These are phyloP conservation scores for Vigna unguiculata DNA, from an alignment of 306 rosid species.

Conservation along the genomic window DNA sequence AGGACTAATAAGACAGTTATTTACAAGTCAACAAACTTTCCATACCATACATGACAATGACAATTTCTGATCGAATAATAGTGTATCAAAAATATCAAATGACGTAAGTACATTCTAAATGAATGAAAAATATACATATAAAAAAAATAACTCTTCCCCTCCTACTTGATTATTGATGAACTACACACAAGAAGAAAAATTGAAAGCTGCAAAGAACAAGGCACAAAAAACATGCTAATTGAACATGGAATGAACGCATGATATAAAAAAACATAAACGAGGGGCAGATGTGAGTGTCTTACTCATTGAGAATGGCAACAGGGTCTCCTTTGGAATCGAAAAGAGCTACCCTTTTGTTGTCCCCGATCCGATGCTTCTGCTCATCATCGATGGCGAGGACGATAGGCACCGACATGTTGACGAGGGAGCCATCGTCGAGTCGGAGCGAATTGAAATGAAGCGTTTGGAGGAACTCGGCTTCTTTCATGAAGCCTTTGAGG, in stretches of 20 bases:
- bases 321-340: constrained; percentile 67
- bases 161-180: background rate
- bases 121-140: background rate
- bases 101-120: background rate
- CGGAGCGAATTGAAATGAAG: constrained; percentile 98
- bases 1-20: background rate
- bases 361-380: constrained; percentile 75
- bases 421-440: constrained; percentile 75
- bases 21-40: background rate
- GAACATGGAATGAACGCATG: background rate
- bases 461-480: constrained; percentile 99
- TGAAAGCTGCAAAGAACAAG: background rate
- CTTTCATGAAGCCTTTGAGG: constrained; percentile 88
- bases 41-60: too few relatives aligned
- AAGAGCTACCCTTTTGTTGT: constrained; percentile 76
- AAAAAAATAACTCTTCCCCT: background rate
- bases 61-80: background rate
- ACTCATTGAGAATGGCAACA: constrained; percentile 89
- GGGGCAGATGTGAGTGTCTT: constrained; percentile 22
- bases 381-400: constrained; percentile 89
- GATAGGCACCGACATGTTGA: constrained; percentile 95
- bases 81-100: background rate
- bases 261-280: background rate
- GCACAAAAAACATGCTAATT: background rate
- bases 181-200: background rate